phyloP scores from a whole-genome alignment of 805 yeast species.

The Candida mattraensis region DNA sequence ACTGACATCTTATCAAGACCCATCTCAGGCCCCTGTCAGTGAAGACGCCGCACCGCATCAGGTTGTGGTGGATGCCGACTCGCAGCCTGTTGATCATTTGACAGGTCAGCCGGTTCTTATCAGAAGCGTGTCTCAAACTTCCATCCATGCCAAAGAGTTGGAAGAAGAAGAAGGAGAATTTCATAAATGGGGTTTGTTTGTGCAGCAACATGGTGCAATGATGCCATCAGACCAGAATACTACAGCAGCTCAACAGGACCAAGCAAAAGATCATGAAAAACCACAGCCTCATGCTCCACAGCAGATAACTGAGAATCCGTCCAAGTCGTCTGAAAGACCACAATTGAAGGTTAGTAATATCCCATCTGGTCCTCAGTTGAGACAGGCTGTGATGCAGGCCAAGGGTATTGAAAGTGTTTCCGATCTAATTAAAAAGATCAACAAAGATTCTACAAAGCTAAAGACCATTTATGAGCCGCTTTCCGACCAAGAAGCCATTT shows the following conservation, averaged over 20 bases:
- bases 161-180: slow-evolving; percentile 93
- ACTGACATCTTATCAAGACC: slow-evolving; percentile 21
- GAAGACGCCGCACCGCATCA: slow-evolving; percentile 54
- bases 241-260: slow-evolving; percentile 2
- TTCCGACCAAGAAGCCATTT: slow-evolving; percentile 2
- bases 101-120: slow-evolving; percentile 74
- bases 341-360: slow-evolving; percentile 35
- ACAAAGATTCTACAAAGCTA: slow-evolving; percentile 41
- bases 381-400: slow-evolving; percentile 67
- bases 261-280: not conserved
- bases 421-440: slow-evolving; percentile 66
- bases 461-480: slow-evolving; percentile 24
- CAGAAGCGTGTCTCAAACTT: slow-evolving; percentile 62
- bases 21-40: slow-evolving; percentile 9
- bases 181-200: slow-evolving; percentile 81
- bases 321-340: slow-evolving; percentile 10
- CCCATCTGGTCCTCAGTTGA: slow-evolving; percentile 54
- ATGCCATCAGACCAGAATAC: slow-evolving; percentile 26
- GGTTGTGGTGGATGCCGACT: slow-evolving; percentile 65
- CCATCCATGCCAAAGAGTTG: slow-evolving; percentile 68
- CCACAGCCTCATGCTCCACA: not conserved
- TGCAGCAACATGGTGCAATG: slow-evolving; percentile 54
- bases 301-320: slow-evolving; percentile 4
- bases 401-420: slow-evolving; percentile 71
- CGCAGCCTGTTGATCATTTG: slow-evolving; percentile 60